Base-by-base conservation (phyloP, 2,329 filamentous ascomycete genomes). In the Talaromyces piceae region DNA sequence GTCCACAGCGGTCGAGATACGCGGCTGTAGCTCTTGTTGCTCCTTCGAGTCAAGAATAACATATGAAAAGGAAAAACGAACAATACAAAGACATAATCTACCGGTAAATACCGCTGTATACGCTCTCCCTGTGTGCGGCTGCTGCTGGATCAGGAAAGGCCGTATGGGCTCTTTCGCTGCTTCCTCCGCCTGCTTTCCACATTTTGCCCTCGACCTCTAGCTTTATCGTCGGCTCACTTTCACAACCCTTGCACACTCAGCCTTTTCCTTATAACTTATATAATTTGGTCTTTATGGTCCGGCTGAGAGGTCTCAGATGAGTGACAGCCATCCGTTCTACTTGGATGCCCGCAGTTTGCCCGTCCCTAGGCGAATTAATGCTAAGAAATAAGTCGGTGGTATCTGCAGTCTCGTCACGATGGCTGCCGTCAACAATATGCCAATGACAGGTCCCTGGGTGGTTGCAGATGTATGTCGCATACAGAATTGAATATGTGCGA, bases 401-500 rank as follows among this genome's bases (percentile, higher is more conserved):
- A n/a, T n/a, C n/a, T n/a, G 31, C 31, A 18, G 6, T 18, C 13
- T 41, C 20, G n/a, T 12, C 41, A 41, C 41, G n/a, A 51, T 51
- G 49, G 31, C 16, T 16, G n/a, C 33, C 8, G 22, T 16, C 12
- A 25, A 25, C 1, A 5, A 43, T 12, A 16, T 23, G 39, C 11
- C 55, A 13, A 56, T 59, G 26, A 55, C 55, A 26, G 60, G 55
- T 16, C 55, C 60, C 7, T 74, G 70, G 70, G 61, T 64, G 8
- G 55, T 61, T 22, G 56, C 58, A 50, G 69, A 73, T 61, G 71
- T 73, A 56, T 56, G 66, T 65, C 4, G n/a, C n/a, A 41, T 5
- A n/a, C 33, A 31, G 22, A 25, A 20, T 46, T 25, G 8, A 37
- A 20, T 41, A 16, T 20, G 22, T 23, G 23, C 8, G 20, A 11